Percentiles rank a stretch among this genome's conserved stretches.
These are phyloP conservation scores for Aspergillus pseudoviridinutans DNA, from an alignment of 2,329 filamentous ascomycete genomes.

Conservation along the genomic window DNA sequence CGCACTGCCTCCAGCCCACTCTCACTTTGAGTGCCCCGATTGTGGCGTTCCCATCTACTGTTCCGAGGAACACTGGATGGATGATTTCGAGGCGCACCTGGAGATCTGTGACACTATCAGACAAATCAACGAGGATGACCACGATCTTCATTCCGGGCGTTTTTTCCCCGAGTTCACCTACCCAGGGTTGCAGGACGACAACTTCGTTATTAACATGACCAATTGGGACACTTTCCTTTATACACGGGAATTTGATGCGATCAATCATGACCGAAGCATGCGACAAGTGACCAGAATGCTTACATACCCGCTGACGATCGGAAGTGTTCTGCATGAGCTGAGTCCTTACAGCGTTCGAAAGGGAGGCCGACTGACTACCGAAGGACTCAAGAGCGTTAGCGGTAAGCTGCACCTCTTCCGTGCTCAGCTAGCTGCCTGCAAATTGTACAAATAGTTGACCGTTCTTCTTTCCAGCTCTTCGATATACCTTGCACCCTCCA, in stretches of 20 bases:
- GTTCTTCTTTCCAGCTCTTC: conserved; percentile 58
- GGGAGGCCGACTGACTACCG: conserved; percentile 71
- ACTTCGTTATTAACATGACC: conserved; percentile 91
- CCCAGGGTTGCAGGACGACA: conserved; percentile 83
- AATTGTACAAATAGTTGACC: background rate
- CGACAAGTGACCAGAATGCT: conserved; percentile 87
- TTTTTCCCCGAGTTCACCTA: conserved; percentile 94
- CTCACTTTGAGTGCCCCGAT: conserved; percentile 92
- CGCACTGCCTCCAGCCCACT: conserved; percentile 67
- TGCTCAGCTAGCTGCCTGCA: background rate
- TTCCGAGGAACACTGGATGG: conserved; percentile 90
- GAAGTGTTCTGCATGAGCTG: conserved; percentile 86
- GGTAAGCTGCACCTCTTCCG: conserved; percentile 53
- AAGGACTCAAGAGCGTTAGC: conserved; percentile 90
- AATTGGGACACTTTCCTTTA: conserved; percentile 99
- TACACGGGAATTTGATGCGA: conserved; percentile 82
- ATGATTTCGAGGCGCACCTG: conserved; percentile 89
- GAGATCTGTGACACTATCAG: conserved; percentile 86
- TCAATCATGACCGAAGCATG: conserved; percentile 87
- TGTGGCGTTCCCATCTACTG: conserved; percentile 94
- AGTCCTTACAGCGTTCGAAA: conserved; percentile 83
- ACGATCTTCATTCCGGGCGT: conserved; percentile 84
- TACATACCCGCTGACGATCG: conserved; percentile 90
- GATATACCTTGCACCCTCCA: conserved; percentile 90
- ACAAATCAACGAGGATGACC: conserved; percentile 97